Base-by-base conservation (phyloP, 352 stramenopile genomes). In the Phytophthora rubi region DNA sequence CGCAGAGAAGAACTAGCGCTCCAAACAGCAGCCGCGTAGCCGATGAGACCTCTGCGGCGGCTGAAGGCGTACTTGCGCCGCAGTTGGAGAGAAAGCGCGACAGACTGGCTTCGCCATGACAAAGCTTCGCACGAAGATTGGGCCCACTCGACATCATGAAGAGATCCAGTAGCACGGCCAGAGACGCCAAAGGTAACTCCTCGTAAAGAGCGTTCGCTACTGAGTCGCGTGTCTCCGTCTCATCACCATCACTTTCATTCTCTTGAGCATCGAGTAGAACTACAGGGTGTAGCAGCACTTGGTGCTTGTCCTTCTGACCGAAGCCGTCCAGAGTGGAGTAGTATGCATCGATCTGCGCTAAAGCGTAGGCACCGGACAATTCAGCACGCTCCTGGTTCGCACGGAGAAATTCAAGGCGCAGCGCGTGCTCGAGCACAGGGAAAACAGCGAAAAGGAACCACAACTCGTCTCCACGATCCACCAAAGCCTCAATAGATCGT, bases 271-370 rank as follows among this genome's bases (percentile, higher is more conserved):
- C 73, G 23, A 76, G 30, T 15, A 77, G 49, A 16, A 93, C 70
- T 2, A 61, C 53, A 0, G 81, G 59, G 49, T 90, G 76, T 1
- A 92, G 58, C 8, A 94, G 54, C 12, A 94, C 84, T 70, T 94
- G 86, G 47, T 94, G 86, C 66, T 92, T 91, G 37, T 85, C 72
- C n/a, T 79, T 76, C 54, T 94, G 86, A 1, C 86, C 86, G 57
- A 94, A 94, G 0, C 86, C 86, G 59, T 94, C 86, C 8, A 94
- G 58, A 15, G 86, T 94, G 13, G 86, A 94, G 63, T 92, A 94
- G 62, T 94, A 92, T 18, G 82, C 72, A 30, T 89, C 77, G 47
- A 88, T 80, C 57, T 94, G 86, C 9, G 86, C 86, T 0, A 70
- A 54, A 18, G 59, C 63, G 44, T 88, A 90, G 32, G 77, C 72